Conservation (phyloP, 805 yeast genomes). For the Barnettozyma salicaria region DNA sequence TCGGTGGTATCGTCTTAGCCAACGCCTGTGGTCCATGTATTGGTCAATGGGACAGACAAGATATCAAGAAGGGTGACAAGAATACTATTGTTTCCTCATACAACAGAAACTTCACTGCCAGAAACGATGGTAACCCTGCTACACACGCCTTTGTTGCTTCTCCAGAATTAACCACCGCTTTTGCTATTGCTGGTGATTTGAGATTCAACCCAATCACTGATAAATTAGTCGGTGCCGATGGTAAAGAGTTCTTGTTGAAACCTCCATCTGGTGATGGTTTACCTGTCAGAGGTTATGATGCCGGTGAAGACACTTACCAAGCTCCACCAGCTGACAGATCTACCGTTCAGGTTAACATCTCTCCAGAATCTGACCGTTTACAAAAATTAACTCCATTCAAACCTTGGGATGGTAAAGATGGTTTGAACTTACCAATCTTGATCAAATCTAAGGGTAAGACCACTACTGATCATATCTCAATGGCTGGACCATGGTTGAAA, state of each 20-base stretch:
- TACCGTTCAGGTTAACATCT: slow-evolving; percentile 62
- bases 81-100: slow-evolving; percentile 95
- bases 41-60: slow-evolving; percentile 98
- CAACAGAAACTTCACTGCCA: slow-evolving; percentile 96
- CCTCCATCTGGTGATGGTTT: slow-evolving; percentile 90
- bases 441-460: slow-evolving; percentile 96
- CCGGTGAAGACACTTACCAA: slow-evolving; percentile 93
- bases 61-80: slow-evolving; percentile 87
- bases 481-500: slow-evolving; percentile 99
- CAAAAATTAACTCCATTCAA: slow-evolving; percentile 91
- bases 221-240: slow-evolving; percentile 78
- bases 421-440: slow-evolving; percentile 81
- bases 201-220: slow-evolving; percentile 95
- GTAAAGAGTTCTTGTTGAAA: slow-evolving; percentile 81
- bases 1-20: slow-evolving; percentile 92
- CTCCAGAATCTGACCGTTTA: slow-evolving; percentile 93
- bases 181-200: slow-evolving; percentile 93
- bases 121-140: slow-evolving; percentile 97
- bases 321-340: slow-evolving; percentile 92
- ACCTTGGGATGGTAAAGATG: slow-evolving; percentile 96
- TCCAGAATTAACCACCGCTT: slow-evolving; percentile 94
- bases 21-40: slow-evolving; percentile 99
- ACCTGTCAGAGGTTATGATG: slow-evolving; percentile 84
- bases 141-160: slow-evolving; percentile 97
- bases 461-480: slow-evolving; percentile 98